Conservation (phyloP, 148 eudicot species). For the Camellia lanceoleosa region DNA sequence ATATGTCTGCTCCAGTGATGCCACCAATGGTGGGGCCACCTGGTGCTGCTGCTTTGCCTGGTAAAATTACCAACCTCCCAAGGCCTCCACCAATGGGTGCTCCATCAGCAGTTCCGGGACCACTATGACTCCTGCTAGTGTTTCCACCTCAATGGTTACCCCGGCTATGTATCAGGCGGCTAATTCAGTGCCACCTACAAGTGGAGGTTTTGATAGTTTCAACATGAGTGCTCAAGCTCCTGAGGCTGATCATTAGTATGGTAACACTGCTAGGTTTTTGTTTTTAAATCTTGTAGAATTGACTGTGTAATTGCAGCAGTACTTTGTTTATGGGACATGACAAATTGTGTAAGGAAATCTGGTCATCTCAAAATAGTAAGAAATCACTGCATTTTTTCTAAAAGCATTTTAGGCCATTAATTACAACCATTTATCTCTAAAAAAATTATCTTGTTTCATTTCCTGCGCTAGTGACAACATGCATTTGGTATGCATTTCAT, state of each 20-base stretch:
- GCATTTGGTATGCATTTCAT: too few species aligned
- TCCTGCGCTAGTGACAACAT: too few species aligned
- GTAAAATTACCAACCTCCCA: slow-evolving; percentile 39
- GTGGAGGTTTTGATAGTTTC: slow-evolving; percentile 20
- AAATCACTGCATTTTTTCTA: not conserved
- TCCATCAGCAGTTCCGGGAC: slow-evolving; percentile 39
- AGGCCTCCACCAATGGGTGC: slow-evolving; percentile 39
- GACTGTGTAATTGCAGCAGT: not conserved
- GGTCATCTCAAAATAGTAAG: not conserved
- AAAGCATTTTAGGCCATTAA: not conserved
- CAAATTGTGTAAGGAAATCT: not conserved
- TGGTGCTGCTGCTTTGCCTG: slow-evolving; percentile 48
- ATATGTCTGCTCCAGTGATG: slow-evolving; percentile 35
- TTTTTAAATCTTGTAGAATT: not conserved
- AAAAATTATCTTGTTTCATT: too few species aligned
- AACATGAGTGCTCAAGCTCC: slow-evolving; percentile 18
- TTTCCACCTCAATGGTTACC: slow-evolving; percentile 15
- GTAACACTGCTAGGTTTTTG: not conserved
- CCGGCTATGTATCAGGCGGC: slow-evolving; percentile 23
- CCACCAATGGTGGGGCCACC: slow-evolving; percentile 48
- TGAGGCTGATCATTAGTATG: slow-evolving; percentile 16
- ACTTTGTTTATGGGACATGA: too few species aligned
- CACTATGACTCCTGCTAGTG: slow-evolving; percentile 8
- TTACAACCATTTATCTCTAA: not conserved
- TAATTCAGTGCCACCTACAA: slow-evolving; percentile 17